phyloP scores from a whole-genome alignment of 148 eudicot genomes.

The Rhododendron vialii region DNA sequence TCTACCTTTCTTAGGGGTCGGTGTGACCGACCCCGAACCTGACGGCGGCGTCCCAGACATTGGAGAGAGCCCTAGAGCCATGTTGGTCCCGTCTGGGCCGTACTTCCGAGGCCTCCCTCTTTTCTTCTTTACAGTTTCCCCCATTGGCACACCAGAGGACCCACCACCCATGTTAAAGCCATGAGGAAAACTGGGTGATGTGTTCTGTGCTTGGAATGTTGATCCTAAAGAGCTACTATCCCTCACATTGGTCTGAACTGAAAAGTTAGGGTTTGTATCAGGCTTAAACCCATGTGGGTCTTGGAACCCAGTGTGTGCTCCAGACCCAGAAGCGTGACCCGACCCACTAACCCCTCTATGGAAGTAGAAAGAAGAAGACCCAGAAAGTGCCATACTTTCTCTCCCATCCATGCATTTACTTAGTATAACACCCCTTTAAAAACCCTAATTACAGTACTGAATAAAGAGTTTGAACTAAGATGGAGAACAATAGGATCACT shows the following conservation, averaged over 20 bases:
- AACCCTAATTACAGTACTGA: not conserved
- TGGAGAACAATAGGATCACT: not conserved
- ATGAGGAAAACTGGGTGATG: constrained; percentile 41
- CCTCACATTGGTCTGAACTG: constrained; percentile 20
- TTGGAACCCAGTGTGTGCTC: constrained; percentile 1
- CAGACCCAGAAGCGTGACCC: constrained; percentile 15
- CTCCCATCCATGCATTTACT: constrained; percentile 37
- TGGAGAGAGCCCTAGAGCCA: constrained; percentile 61
- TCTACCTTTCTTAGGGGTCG: constrained; percentile 34
- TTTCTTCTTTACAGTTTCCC: constrained; percentile 71
- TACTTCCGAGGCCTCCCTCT: constrained; percentile 98
- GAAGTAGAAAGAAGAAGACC: constrained; percentile 22
- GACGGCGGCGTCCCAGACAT: constrained; percentile 34
- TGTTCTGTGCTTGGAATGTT: constrained; percentile 37
- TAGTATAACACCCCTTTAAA: not conserved
- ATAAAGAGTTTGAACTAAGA: not conserved
- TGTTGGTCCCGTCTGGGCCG: constrained; percentile 71
- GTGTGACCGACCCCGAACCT: constrained; percentile 37
- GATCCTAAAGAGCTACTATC: constrained; percentile 26
- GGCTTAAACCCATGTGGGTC: constrained; percentile 14
- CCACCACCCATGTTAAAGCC: constrained; percentile 36
- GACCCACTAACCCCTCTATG: constrained; percentile 20
- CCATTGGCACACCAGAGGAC: constrained; percentile 38
- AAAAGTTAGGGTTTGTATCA: constrained; percentile 15
- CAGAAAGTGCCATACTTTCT: constrained; percentile 23